Evolutionary conservation across 1,284 basidiomycete genomes (phyloP).

Genomic region (Ceratobasidium sp.): DNA sequence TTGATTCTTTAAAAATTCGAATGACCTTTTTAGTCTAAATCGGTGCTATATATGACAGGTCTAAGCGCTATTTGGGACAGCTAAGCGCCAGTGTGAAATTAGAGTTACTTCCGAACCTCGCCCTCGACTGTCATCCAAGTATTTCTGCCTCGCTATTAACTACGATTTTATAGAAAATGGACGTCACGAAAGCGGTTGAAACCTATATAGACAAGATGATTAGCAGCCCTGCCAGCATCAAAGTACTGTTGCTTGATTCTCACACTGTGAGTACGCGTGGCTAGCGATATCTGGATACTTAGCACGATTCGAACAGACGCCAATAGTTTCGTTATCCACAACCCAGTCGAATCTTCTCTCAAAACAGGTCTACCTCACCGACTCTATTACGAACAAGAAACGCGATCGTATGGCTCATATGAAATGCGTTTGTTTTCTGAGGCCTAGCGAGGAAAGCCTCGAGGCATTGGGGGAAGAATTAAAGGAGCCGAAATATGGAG

Average conservation of each 20-base stretch:
- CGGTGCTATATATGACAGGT: background rate
- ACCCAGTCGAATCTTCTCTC: slow-evolving; percentile 95
- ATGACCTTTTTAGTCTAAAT: background rate
- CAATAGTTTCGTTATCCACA: slow-evolving; percentile 93
- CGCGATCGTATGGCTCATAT: slow-evolving; percentile 93
- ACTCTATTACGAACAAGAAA: slow-evolving; percentile 91
- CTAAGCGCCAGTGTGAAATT: slow-evolving; percentile 2
- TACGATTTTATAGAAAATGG: slow-evolving; percentile 66
- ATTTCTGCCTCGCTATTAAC: background rate
- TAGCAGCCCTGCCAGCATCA: slow-evolving; percentile 89
- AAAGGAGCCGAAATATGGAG: slow-evolving; percentile 90
- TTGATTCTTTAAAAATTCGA: background rate
- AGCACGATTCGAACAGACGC: slow-evolving; percentile 70
- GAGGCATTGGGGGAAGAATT: slow-evolving; percentile 87
- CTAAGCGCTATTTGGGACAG: background rate
- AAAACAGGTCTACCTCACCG: slow-evolving; percentile 97
- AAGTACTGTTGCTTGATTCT: slow-evolving; percentile 94
- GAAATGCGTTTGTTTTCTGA: slow-evolving; percentile 95
- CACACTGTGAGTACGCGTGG: slow-evolving; percentile 77
- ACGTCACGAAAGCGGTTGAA: slow-evolving; percentile 94
- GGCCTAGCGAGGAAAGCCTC: slow-evolving; percentile 82
- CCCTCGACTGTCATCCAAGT: background rate
- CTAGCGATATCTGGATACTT: background rate
- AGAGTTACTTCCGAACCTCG: background rate
- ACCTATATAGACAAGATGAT: slow-evolving; percentile 94